Conservation (phyloP, 2,329 filamentous ascomycete species). For the Verticillium nonalfalfae region DNA sequence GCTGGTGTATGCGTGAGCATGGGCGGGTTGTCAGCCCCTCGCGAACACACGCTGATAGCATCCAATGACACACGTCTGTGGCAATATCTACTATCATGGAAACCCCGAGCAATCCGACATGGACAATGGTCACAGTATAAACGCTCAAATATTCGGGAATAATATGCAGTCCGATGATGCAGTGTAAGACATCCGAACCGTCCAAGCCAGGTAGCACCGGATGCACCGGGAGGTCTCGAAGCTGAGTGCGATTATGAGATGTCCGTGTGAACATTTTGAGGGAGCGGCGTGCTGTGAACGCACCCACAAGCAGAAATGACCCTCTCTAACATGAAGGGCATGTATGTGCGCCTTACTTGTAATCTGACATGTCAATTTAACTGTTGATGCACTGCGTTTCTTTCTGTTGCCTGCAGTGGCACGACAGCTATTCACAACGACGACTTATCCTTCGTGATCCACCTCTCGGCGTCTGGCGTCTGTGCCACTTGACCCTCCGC, state of each 20-base stretch:
- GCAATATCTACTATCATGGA: not conserved
- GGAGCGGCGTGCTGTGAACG: not conserved
- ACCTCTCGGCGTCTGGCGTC: conserved; percentile 28
- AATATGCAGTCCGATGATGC: not conserved
- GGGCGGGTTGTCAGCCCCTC: not conserved
- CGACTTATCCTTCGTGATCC: conserved; percentile 36
- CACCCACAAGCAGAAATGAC: not conserved
- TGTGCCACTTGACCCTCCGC: conserved; percentile 60
- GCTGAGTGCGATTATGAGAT: not conserved
- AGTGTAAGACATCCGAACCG: not conserved
- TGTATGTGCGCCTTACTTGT: too few species aligned
- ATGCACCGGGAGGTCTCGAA: not conserved
- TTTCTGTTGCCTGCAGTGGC: not conserved
- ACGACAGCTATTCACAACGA: conserved; percentile 34
- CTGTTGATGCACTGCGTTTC: too few species aligned
- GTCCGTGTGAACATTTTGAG: not conserved
- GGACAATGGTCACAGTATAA: not conserved
- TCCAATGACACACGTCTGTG: not conserved
- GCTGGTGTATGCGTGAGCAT: not conserved
- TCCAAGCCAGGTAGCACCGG: not conserved
- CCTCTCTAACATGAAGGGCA: too few species aligned
- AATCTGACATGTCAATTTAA: too few species aligned
- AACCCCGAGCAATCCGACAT: not conserved
- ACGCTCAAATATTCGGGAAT: not conserved
- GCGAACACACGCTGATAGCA: not conserved